Base-by-base conservation (phyloP, 192 early-diverging fungal species). In the Kickxella alabastrina region DNA sequence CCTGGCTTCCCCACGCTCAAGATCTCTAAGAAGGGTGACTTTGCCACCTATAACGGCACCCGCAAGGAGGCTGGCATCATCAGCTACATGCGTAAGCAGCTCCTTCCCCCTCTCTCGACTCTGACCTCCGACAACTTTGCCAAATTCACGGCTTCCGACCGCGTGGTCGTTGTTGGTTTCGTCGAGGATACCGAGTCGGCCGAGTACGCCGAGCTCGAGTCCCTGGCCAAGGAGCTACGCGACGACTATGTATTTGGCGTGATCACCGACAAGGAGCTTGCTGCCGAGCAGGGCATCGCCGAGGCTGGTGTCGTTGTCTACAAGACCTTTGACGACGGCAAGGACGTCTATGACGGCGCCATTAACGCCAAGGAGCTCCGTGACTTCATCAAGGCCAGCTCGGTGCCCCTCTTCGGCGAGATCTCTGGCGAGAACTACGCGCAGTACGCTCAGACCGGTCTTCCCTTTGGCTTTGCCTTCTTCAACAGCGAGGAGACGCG, bases 1-100 rank as follows among this genome's bases (percentile, higher is more conserved):
- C 68, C 82, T 52, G 95, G 93, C 35, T 97, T 92, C 85, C 93
- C 93, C 15, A 93, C 93, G 10, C 70, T 96, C 57, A 98, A 95
- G 78, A 77, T 97, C 34, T 92, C 93, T 78, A 77, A 71, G 75
- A 65, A 70, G 35, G 93, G 91, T 62, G 62, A 57, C 28, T 34
- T 79, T 24, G 49, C 82, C 25, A 85, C 88, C 12, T 98, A 93
- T 83, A 81, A 84, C 65, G 96, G 96, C 42, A 72, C 83, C 29
- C 91, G 96, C 60, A 89, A 88, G 79, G 82, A 87, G 35, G 85
- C 85, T 23, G 83, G 81, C 42, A 97, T 98, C 67, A 79, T 94
- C 59, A 83, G 78, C 69, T 91, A 88, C 81, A 94, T 98, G 92
- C 83, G 86, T 62, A 96, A 93, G 88, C 92, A 95, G 78, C 60